A percentile compares a stretch with the other conserved stretches of the same genome.
These are phyloP conservation scores for Fusarium setosum DNA, from an alignment of 2,329 filamentous ascomycete genomes.

Conservation along the genomic window DNA sequence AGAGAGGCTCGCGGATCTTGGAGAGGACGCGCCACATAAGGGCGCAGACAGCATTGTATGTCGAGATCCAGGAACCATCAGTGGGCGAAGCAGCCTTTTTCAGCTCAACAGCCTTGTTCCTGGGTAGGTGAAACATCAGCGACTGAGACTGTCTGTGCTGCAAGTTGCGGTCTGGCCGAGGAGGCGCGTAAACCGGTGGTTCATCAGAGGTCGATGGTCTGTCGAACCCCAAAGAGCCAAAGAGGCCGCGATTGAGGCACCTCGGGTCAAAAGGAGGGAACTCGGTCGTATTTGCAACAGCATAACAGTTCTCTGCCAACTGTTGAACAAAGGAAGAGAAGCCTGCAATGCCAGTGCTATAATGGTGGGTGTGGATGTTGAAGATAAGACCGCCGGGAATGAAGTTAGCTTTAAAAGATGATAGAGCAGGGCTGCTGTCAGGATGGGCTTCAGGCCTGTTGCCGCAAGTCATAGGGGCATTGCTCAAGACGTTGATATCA, in stretches of 20 bases:
- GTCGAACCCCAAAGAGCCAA: conserved; percentile 34
- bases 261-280: conserved; percentile 50
- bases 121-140: conserved; percentile 18
- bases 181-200: conserved; percentile 11
- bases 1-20: conserved; percentile 48
- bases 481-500: conserved; percentile 47
- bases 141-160: conserved; percentile 13
- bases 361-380: conserved; percentile 55
- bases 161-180: conserved; percentile 1
- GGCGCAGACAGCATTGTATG: conserved; percentile 55
- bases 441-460: conserved; percentile 52
- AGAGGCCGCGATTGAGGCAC: conserved; percentile 48
- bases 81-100: conserved; percentile 13
- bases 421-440: conserved; percentile 46
- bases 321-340: conserved; percentile 50
- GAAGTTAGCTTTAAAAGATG: conserved; percentile 55
- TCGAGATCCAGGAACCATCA: conserved; percentile 52
- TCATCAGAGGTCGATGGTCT: neutral
- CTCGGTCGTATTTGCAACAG: conserved; percentile 44
- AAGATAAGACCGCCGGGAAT: conserved; percentile 55
- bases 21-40: conserved; percentile 54
- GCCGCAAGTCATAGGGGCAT: conserved; percentile 51
- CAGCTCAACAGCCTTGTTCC: conserved; percentile 12
- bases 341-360: conserved; percentile 52
- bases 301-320: conserved; percentile 55